A percentile compares a stretch with the other conserved stretches of the same genome.
Evolutionary conservation across 2,329 filamentous ascomycete genomes (phyloP).

Genomic region (Aureobasidium pullulans): DNA sequence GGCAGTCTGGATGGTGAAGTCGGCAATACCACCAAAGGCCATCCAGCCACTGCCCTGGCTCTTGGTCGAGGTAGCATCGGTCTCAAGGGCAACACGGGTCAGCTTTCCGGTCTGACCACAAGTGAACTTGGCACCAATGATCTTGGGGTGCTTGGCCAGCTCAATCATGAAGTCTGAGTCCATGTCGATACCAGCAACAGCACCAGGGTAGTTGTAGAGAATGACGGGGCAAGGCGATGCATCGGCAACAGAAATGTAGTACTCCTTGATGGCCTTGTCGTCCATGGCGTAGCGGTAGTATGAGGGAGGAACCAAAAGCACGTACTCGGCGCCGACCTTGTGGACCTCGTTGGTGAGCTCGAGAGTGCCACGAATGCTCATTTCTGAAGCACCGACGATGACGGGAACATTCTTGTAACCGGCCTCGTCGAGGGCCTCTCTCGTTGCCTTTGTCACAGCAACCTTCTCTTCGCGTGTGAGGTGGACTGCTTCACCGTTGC

Average conservation of each 20-base stretch:
- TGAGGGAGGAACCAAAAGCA: slow-evolving; percentile 69
- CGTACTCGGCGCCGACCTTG: slow-evolving; percentile 69
- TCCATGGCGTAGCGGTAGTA: slow-evolving; percentile 76
- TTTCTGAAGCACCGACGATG: slow-evolving; percentile 74
- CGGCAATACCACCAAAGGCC: slow-evolving; percentile 80
- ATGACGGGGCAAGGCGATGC: slow-evolving; percentile 68
- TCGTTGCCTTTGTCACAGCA: slow-evolving; percentile 66
- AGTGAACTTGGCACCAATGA: slow-evolving; percentile 85
- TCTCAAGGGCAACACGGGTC: slow-evolving; percentile 68
- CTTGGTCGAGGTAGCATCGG: slow-evolving; percentile 61
- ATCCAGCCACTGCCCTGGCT: slow-evolving; percentile 53
- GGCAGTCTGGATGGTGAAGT: slow-evolving; percentile 78
- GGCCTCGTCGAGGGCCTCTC: slow-evolving; percentile 73
- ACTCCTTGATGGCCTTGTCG: slow-evolving; percentile 64
- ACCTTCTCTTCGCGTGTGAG: slow-evolving; percentile 70
- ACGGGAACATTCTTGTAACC: slow-evolving; percentile 71
- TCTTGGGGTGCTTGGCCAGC: slow-evolving; percentile 64
- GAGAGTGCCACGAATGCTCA: slow-evolving; percentile 74
- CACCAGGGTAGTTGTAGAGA: slow-evolving; percentile 86
- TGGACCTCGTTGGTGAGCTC: slow-evolving; percentile 61
- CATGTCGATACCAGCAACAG: slow-evolving; percentile 80
- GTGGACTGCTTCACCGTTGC: slow-evolving; percentile 84
- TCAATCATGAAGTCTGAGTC: slow-evolving; percentile 79
- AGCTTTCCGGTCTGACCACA: slow-evolving; percentile 87
- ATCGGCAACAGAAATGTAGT: slow-evolving; percentile 69